A percentile compares a stretch with the other conserved stretches of the same genome.
phyloP scores from a whole-genome alignment of 306 rosid genomes.

The Astragalus membranaceus region DNA sequence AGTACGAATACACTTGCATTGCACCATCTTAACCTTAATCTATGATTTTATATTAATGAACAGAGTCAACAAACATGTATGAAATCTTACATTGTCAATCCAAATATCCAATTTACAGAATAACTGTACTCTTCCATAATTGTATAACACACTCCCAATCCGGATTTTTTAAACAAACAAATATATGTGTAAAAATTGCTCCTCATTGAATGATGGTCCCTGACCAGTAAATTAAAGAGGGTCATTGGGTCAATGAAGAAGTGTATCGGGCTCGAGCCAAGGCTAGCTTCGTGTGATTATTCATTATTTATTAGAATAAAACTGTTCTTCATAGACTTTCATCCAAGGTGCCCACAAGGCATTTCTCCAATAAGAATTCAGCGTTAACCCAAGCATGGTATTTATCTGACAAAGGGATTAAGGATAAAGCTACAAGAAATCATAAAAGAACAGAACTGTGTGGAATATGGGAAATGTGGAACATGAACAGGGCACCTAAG shows the following conservation, averaged over 20 bases:
- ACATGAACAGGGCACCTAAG: background rate
- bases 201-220: background rate
- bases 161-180: slow-evolving; percentile 5
- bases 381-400: slow-evolving; percentile 95
- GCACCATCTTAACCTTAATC: too few species aligned
- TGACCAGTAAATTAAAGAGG: slow-evolving; percentile 7
- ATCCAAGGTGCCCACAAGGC: slow-evolving; percentile 73
- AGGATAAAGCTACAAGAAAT: slow-evolving; percentile 30
- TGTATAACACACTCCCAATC: background rate
- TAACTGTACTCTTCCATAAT: slow-evolving; percentile 2
- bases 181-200: slow-evolving; percentile 10
- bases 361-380: slow-evolving; percentile 80
- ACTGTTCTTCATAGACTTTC: slow-evolving; percentile 31
- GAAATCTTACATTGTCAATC: slow-evolving; percentile 6
- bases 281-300: slow-evolving; percentile 6
- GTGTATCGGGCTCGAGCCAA: slow-evolving; percentile 1
- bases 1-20: too few species aligned
- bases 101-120: slow-evolving; percentile 7
- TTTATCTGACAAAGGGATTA: slow-evolving; percentile 52
- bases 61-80: slow-evolving; percentile 2
- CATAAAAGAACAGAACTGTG: too few species aligned
- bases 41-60: background rate
- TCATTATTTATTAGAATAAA: slow-evolving; percentile 1
- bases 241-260: slow-evolving; percentile 8
- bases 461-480: background rate